Base-by-base conservation (phyloP, 257 asterid species). In the Solanum pennellii region DNA sequence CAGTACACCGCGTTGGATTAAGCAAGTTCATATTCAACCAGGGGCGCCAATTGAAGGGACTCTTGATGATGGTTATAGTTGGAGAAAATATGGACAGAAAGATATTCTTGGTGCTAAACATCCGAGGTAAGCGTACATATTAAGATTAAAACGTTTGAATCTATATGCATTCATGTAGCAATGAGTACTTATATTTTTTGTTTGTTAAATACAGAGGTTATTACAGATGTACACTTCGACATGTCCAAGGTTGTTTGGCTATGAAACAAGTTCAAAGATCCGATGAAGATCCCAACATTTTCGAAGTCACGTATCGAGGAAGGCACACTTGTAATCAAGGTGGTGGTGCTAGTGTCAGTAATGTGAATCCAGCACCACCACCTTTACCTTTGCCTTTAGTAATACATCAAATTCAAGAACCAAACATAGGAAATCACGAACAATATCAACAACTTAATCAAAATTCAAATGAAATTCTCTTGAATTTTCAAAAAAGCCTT, bases 11-110 rank as follows among this genome's bases (percentile, higher is more conserved):
- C 88, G 90, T 18, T 93, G 95, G 96, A 92, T 94, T 18, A 82
- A 91, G 82, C 93, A 90, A 83, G 91, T 95, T 13, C 92, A 89
- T 60, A 89, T 93, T 85, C n/a, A 85, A 77, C 89, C 90, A 23
- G 94, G 89, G 86, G 76, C 66, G 13, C 95, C 94, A 77, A 45
- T 91, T 27, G 98, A 95, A 89, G 95, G 95, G 16, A 92, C 90
- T 45, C 91, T 92, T 3, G 98, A 92, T 45, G 98, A 96, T 72
- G 98, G 98, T 73, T 92, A 86, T 71, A 88, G 88, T 80, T 96
- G 99, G 99, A 93, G 98, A 68, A 96, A 96, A 88, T 96, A 96
- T 56, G 99, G 99, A 12, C 98, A 96, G 87, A 96, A 96, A 88
- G 98, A 95, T 87, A 96, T 96, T 84, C 96, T 93, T 82, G 95